Evolutionary conservation across 2,329 filamentous ascomycete species (phyloP).

Genomic region (Pseudogymnoascus sp.): DNA sequence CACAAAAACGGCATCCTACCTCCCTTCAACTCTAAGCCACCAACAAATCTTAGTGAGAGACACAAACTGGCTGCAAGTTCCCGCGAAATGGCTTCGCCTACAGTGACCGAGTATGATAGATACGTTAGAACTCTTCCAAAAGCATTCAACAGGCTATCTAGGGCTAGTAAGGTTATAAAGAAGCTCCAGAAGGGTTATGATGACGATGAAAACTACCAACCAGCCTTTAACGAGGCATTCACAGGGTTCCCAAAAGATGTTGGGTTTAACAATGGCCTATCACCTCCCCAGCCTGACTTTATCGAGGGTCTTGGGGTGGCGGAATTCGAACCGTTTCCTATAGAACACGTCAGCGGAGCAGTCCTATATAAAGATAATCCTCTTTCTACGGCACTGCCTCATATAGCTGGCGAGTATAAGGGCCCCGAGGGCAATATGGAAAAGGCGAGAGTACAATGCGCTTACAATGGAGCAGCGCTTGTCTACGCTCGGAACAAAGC

Average conservation of each 20-base stretch:
- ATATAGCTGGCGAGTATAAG: conserved; percentile 17
- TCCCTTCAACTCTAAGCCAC: not conserved
- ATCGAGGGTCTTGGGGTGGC: conserved; percentile 21
- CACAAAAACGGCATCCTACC: not conserved
- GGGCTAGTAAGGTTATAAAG: not conserved
- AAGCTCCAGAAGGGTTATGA: not conserved
- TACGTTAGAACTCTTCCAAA: not conserved
- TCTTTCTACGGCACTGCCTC: conserved; percentile 9
- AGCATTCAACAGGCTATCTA: not conserved
- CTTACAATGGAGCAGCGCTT: conserved; percentile 17
- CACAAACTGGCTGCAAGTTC: not conserved
- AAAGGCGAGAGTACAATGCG: conserved; percentile 13
- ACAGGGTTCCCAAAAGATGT: conserved; percentile 19
- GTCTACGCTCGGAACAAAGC: conserved; percentile 18
- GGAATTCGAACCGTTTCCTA: conserved; percentile 15
- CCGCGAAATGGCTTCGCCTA: not conserved
- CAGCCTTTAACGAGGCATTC: not conserved
- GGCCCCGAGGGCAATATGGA: conserved; percentile 9
- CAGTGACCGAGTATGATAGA: not conserved
- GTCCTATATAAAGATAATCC: not conserved
- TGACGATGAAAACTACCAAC: not conserved
- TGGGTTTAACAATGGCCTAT: conserved; percentile 24
- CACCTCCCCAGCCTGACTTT: conserved; percentile 24
- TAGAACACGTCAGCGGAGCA: not conserved
- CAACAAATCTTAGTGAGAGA: not conserved